Evolutionary conservation across 208 protist genomes (phyloP).

Genomic region (Leishmania mexicana): DNA sequence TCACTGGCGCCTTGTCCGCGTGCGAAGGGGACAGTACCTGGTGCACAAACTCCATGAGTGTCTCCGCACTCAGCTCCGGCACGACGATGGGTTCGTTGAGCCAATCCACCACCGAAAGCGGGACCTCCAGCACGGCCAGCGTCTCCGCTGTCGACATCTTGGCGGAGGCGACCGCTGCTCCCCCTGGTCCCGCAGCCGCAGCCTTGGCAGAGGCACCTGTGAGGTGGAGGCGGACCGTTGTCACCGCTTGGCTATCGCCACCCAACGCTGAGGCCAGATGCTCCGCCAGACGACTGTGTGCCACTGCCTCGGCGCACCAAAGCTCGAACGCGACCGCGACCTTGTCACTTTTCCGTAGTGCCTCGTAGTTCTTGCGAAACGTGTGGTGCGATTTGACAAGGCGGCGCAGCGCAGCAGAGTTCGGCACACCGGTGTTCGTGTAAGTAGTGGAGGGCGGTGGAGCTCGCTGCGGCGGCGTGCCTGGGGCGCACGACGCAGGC

Average conservation of each 20-base stretch:
- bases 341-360: slow-evolving; percentile 26
- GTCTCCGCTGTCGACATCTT: neutral
- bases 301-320: slow-evolving; percentile 41
- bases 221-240: slow-evolving; percentile 2
- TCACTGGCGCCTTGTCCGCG: neutral
- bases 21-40: neutral
- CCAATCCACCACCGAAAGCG: slow-evolving; percentile 12
- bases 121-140: slow-evolving; percentile 20
- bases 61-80: neutral
- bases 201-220: neutral
- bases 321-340: slow-evolving; percentile 39
- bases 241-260: neutral
- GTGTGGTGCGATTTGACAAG: slow-evolving; percentile 43
- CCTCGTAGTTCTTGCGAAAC: slow-evolving; percentile 43
- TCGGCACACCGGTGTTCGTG: slow-evolving; percentile 2
- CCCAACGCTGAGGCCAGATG: slow-evolving; percentile 12
- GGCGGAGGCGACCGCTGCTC: neutral
- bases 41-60: slow-evolving; percentile 3
- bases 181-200: neutral
- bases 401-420: slow-evolving; percentile 26
- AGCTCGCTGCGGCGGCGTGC: neutral
- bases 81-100: slow-evolving; percentile 14
- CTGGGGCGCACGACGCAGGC: neutral
- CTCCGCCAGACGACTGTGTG: slow-evolving; percentile 32
- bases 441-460: neutral